phyloP scores from a whole-genome alignment of 345 rosid species.

The Camelina sativa region DNA sequence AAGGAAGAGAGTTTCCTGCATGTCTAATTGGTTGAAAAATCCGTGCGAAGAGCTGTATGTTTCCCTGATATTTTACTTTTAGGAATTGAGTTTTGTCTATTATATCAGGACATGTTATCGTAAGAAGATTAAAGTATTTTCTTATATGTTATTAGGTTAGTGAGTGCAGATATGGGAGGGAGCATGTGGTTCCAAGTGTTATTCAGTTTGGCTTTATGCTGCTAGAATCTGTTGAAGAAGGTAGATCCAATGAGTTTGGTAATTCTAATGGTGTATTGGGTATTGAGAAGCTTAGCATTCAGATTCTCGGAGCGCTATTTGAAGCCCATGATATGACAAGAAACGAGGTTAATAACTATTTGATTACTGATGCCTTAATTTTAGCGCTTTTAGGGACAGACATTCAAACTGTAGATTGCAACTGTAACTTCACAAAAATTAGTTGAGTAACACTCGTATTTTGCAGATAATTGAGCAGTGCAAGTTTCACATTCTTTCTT shows the following conservation, averaged over 20 bases:
- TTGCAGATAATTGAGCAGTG: slow-evolving; percentile 84
- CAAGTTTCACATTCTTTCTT: slow-evolving; percentile 75
- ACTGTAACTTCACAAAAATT: slow-evolving; percentile 16
- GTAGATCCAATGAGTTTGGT: slow-evolving; percentile 43
- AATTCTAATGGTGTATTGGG: slow-evolving; percentile 57
- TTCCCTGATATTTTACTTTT: slow-evolving; percentile 13
- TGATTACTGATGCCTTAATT: not conserved
- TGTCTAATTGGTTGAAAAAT: slow-evolving; percentile 62
- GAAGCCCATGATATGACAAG: slow-evolving; percentile 87
- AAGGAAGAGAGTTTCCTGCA: slow-evolving; percentile 59
- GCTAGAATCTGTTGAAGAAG: slow-evolving; percentile 68
- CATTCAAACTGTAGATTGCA: not conserved
- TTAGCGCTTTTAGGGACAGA: slow-evolving; percentile 1
- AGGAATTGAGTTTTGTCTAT: slow-evolving; percentile 10
- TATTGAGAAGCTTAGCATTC: slow-evolving; percentile 69
- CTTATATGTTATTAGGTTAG: slow-evolving; percentile 55
- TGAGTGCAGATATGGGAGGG: slow-evolving; percentile 78
- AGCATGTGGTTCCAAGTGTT: slow-evolving; percentile 77
- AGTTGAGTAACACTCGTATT: slow-evolving; percentile 25
- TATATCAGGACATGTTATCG: not conserved
- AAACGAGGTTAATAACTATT: slow-evolving; percentile 61
- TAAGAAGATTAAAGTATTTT: not conserved
- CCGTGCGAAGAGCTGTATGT: slow-evolving; percentile 73
- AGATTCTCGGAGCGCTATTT: slow-evolving; percentile 70
- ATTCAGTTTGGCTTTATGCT: slow-evolving; percentile 71